Evolutionary conservation across 2,329 filamentous ascomycete species (phyloP), one percentile per base, ranked within the genome.

Genomic region (Penicillium sumatraense): DNA sequence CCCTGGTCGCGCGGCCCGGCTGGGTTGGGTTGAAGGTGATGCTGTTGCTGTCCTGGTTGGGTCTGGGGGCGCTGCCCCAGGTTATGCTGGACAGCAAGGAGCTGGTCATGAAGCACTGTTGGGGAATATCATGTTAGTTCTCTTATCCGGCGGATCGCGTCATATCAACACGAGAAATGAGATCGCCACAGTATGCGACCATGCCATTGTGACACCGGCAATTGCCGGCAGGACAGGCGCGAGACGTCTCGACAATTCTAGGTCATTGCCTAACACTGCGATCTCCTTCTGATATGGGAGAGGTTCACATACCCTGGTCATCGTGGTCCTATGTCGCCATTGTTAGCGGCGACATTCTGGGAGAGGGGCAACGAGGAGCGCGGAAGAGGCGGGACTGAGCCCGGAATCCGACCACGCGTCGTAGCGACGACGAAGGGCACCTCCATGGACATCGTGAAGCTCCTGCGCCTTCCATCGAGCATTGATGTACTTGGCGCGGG

Each of bases 51-150:
- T 27, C 79, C 67, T 59, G 76, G 64, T 58, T 76, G 72, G 41
- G 77, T 73, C 58, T 77, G 75, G 13, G 75, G 68, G 18, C 73
- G 72, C 31, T 65, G 61, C 50, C 66, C 70, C 54, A 75, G 65
- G 40, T 78, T 73, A 49, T 77, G 74, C 59, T 76, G 74, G 41
- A 73, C 74, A 54, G 77, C 83, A 63, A 87, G 79, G 41, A 87
- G 82, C 66, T 86, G 84, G 68, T 87, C 85, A 73, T 85, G 81
- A 68, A 87, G 80, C 70, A 83, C 85, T 87, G 65, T 41, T 44
- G 50, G n/a, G n/a, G 9, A 21, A 48, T 42, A 49, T 24, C 14
- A 18, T 31, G 29, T 62, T 56, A 62, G 60, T 44, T n/a, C 21
- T 42, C 27, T 1, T 4, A 31, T 27, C 26, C 7, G 14, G 27